Conservation (phyloP, 2,329 filamentous ascomycete species). For the Grosmannia serpens region DNA sequence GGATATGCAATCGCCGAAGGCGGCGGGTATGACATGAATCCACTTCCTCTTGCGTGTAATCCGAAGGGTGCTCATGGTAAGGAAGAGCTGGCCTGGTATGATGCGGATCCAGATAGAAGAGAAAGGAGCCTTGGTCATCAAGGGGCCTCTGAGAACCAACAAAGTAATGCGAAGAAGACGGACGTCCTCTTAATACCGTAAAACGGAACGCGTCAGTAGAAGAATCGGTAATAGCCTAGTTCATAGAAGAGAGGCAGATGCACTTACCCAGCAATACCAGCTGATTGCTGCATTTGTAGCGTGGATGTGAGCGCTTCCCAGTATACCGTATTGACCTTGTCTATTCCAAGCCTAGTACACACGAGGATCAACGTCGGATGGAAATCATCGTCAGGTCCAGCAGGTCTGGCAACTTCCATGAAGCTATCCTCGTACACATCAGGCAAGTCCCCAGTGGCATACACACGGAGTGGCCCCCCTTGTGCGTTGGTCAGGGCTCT, state of each 20-base stretch:
- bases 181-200: conserved; percentile 56
- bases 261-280: conserved; percentile 83
- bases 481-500: conserved; percentile 66
- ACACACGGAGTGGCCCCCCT: conserved; percentile 60
- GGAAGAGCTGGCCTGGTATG: conserved; percentile 67
- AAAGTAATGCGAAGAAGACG: conserved; percentile 68
- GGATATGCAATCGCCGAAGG: conserved; percentile 68
- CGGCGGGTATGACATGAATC: conserved; percentile 80
- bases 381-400: conserved; percentile 51
- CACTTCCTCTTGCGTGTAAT: conserved; percentile 62
- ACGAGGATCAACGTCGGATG: conserved; percentile 81
- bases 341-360: conserved; percentile 80
- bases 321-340: conserved; percentile 88
- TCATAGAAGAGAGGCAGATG: background rate
- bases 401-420: conserved; percentile 60
- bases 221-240: too few species aligned
- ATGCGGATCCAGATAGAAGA: conserved; percentile 96
- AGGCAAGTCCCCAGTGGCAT: conserved; percentile 78
- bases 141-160: conserved; percentile 33
- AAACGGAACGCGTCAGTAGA: background rate
- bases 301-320: conserved; percentile 84
- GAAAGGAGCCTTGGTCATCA: conserved; percentile 46
- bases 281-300: conserved; percentile 80
- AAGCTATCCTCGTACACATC: conserved; percentile 92
- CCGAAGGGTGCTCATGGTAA: conserved; percentile 41